Percentiles rank a stretch among this genome's conserved stretches.
Conservation (phyloP, 2,329 filamentous ascomycete genomes). For the Lachnellula hyalina region DNA sequence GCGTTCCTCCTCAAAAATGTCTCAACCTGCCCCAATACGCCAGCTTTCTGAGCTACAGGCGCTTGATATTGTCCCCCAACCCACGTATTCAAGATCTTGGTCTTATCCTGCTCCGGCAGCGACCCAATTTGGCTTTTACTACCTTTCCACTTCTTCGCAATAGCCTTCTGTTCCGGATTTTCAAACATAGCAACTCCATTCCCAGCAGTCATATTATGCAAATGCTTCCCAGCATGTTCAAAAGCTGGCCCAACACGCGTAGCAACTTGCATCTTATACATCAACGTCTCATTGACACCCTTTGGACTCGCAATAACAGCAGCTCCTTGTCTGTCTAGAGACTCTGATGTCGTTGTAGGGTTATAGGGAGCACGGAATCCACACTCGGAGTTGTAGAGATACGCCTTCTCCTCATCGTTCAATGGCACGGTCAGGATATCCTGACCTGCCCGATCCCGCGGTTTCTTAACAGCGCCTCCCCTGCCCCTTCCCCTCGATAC, state of each 20-base stretch:
- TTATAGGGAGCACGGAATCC: conserved; percentile 24
- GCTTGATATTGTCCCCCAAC: conserved; percentile 28
- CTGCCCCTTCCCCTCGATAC: conserved; percentile 20
- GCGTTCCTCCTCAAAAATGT: conserved; percentile 26
- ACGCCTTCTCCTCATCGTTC: conserved; percentile 21
- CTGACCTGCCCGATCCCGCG: conserved; percentile 2
- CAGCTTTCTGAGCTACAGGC: conserved; percentile 13
- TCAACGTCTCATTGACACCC: conserved; percentile 22
- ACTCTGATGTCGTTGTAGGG: conserved; percentile 21
- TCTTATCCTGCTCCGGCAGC: conserved; percentile 15
- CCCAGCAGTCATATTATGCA: conserved; percentile 16
- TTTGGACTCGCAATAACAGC: conserved; percentile 20
- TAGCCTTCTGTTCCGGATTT: conserved; percentile 19
- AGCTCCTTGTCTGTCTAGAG: conserved; percentile 19
- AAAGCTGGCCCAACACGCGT: conserved; percentile 17
- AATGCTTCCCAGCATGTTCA: conserved; percentile 13
- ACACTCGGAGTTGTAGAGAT: conserved; percentile 18
- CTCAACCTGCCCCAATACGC: conserved; percentile 20
- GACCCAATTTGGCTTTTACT: conserved; percentile 4
- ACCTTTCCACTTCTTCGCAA: conserved; percentile 9
- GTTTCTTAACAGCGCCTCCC: conserved; percentile 33
- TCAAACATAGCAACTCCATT: conserved; percentile 24
- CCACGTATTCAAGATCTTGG: conserved; percentile 21
- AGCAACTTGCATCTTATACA: conserved; percentile 25
- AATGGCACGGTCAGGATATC: conserved; percentile 15